These are phyloP conservation scores for Litchi chinensis DNA, from an alignment of 345 rosid species.

Conservation along the genomic window DNA sequence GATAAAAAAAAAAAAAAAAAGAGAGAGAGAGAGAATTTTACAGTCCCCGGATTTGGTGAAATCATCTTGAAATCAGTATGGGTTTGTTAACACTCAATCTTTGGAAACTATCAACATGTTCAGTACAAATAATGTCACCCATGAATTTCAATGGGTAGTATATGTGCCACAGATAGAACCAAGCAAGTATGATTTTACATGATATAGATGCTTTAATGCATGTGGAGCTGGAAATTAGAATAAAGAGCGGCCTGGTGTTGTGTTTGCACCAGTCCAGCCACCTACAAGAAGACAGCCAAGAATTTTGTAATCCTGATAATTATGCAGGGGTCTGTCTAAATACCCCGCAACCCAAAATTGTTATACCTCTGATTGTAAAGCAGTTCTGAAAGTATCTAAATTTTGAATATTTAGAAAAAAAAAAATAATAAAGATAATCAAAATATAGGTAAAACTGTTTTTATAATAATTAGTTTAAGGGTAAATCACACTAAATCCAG, in stretches of 20 bases:
- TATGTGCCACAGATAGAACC: neutral
- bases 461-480: neutral
- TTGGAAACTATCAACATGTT: neutral
- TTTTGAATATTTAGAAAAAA: neutral
- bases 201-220: neutral
- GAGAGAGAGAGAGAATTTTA: too few relatives aligned
- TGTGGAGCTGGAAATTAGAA: neutral
- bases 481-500: constrained; percentile 1
- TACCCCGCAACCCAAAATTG: neutral
- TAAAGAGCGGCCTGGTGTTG: neutral
- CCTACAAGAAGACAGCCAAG: too few relatives aligned
- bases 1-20: neutral
- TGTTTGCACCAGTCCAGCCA: neutral
- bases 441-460: neutral
- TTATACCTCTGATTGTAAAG: neutral
- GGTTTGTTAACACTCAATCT: neutral
- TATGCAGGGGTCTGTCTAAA: too few relatives aligned
- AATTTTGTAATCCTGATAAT: too few relatives aligned
- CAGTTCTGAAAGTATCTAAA: neutral
- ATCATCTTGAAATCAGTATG: neutral
- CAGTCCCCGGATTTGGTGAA: neutral
- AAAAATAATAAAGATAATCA: neutral
- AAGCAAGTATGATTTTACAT: neutral
- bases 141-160: neutral
- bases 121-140: neutral